These are phyloP conservation scores for Ogataea dorogensis DNA, from an alignment of 805 yeast genomes.

Conservation along the genomic window DNA sequence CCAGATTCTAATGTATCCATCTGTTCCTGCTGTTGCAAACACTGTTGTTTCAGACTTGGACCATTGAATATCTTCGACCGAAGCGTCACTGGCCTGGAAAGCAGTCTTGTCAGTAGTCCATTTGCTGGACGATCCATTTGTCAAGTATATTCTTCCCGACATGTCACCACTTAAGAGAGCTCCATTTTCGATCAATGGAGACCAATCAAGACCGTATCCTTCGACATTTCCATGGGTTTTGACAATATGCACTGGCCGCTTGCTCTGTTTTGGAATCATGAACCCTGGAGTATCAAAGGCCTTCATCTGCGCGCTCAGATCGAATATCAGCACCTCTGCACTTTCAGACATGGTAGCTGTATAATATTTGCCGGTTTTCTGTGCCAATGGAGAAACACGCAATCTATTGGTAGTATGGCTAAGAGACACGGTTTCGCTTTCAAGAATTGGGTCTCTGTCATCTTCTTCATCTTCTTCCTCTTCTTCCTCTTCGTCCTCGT, in stretches of 20 bases:
- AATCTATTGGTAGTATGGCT: constrained; percentile 86
- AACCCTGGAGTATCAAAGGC: constrained; percentile 90
- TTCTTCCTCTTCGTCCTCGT: constrained; percentile 70
- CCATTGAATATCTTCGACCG: constrained; percentile 98
- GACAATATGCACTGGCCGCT: constrained; percentile 80
- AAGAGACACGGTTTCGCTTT: constrained; percentile 74
- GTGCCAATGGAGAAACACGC: constrained; percentile 77
- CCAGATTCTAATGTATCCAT: constrained; percentile 92
- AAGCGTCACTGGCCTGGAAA: constrained; percentile 62
- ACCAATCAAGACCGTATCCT: constrained; percentile 97
- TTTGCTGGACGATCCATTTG: constrained; percentile 69
- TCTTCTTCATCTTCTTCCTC: constrained; percentile 74
- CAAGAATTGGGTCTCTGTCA: constrained; percentile 77
- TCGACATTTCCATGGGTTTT: constrained; percentile 90
- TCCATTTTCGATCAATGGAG: constrained; percentile 79
- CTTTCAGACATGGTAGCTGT: constrained; percentile 87
- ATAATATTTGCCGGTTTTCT: constrained; percentile 71
- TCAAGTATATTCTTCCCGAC: constrained; percentile 76
- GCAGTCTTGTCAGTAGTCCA: constrained; percentile 90
- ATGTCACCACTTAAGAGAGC: constrained; percentile 85
- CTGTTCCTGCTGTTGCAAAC: constrained; percentile 92
- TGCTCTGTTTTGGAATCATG: constrained; percentile 70
- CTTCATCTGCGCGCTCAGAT: constrained; percentile 71
- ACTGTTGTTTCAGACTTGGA: constrained; percentile 88
- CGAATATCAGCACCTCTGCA: constrained; percentile 87